phyloP scores from a whole-genome alignment of 352 stramenopile genomes.

The Globisporangium rhizosaccharum region DNA sequence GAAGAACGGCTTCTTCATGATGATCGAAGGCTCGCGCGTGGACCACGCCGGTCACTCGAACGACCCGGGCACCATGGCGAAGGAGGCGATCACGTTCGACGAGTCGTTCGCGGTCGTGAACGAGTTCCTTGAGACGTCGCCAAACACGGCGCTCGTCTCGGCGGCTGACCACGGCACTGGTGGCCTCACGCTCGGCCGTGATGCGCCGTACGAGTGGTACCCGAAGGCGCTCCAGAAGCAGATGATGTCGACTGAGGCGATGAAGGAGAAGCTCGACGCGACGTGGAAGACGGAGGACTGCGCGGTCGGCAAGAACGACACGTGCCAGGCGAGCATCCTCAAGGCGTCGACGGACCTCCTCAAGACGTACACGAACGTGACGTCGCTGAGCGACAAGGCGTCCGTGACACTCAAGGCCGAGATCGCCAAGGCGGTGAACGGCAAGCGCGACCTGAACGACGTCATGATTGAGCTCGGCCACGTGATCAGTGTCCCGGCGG shows the following conservation, averaged over 20 bases:
- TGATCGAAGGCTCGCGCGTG: slow-evolving; percentile 71
- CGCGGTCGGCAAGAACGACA: slow-evolving; percentile 22
- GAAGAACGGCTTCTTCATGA: slow-evolving; percentile 72
- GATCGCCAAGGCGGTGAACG: slow-evolving; percentile 43
- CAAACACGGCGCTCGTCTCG: slow-evolving; percentile 54
- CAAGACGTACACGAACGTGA: slow-evolving; percentile 52
- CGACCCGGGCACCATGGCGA: slow-evolving; percentile 60
- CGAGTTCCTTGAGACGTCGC: slow-evolving; percentile 37
- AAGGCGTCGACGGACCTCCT: slow-evolving; percentile 36
- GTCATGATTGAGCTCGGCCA: slow-evolving; percentile 54
- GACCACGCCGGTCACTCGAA: slow-evolving; percentile 67
- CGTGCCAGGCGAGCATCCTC: slow-evolving; percentile 40
- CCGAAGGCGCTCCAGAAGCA: slow-evolving; percentile 40
- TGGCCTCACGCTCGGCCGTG: slow-evolving; percentile 48
- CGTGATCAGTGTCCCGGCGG: slow-evolving; percentile 37
- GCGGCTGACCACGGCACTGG: slow-evolving; percentile 62
- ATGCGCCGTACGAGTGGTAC: slow-evolving; percentile 44
- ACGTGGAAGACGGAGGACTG: slow-evolving; percentile 32
- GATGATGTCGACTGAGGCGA: slow-evolving; percentile 58
- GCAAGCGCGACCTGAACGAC: slow-evolving; percentile 29
- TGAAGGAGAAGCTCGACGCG: slow-evolving; percentile 32
- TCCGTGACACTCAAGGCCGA: slow-evolving; percentile 21
- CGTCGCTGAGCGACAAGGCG: slow-evolving; percentile 22
- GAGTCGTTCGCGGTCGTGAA: slow-evolving; percentile 61
- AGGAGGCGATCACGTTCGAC: slow-evolving; percentile 66